Conservation (phyloP, 768 basidiomycete species). For the Gloeostereum incarnatum region DNA sequence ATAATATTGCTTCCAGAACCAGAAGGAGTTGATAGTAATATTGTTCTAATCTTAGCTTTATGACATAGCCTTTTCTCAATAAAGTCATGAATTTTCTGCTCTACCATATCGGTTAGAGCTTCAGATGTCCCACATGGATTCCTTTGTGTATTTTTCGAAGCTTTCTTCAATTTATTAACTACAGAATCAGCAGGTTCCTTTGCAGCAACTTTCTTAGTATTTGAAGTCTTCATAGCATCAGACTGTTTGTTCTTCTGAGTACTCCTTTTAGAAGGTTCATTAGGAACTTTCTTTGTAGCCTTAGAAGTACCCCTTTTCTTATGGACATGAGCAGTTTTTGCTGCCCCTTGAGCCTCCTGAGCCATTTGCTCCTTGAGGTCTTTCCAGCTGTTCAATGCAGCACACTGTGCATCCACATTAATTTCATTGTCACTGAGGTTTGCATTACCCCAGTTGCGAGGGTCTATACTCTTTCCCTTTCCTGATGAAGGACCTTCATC, state of each 20-base stretch:
- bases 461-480: slow-evolving; percentile 16
- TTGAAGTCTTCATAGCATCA: background rate
- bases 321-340: background rate
- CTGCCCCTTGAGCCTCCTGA: background rate
- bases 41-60: background rate
- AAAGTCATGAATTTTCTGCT: slow-evolving; percentile 1
- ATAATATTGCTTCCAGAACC: background rate
- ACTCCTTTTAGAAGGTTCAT: background rate
- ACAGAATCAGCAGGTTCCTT: background rate
- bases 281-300: background rate
- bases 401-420: slow-evolving; percentile 10
- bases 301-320: background rate
- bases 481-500: slow-evolving; percentile 6
- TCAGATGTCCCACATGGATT: background rate
- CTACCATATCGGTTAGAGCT: slow-evolving; percentile 3
- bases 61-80: background rate
- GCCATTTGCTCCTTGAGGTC: background rate
- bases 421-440: slow-evolving; percentile 9
- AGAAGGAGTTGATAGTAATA: background rate
- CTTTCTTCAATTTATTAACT: background rate
- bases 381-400: background rate
- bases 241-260: background rate
- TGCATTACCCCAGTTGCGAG: slow-evolving; percentile 14
- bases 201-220: background rate
- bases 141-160: background rate